Evolutionary conservation across 768 basidiomycete genomes (phyloP), one percentile per base, ranked within the genome.

Genomic region (Lactarius evosmus): DNA sequence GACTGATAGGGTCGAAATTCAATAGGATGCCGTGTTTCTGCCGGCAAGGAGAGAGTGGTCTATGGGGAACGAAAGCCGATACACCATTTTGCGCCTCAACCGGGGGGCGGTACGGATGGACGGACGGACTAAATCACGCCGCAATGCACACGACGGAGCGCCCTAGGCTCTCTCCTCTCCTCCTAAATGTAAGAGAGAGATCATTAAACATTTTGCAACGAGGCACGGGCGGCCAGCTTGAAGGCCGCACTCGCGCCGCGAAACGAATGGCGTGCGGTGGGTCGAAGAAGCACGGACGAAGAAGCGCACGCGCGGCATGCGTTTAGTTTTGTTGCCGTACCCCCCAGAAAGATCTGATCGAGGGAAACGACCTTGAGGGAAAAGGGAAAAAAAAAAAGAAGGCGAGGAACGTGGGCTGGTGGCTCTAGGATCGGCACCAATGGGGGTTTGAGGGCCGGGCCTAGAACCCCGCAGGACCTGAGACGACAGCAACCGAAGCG

Each of bases 271-370:
- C 49, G 41, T 3, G 7, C 12, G 36, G 36, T 38, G 40, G 40
- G 40, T 40, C 19, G 2, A 40, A 17, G 16, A 40, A 2, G 2
- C 2, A 38, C 11, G n/a, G 7, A 12, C 8, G 46, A 49, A 49
- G 25, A 50, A 50, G 25, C n/a, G 8, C 16, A 11, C 29, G 51
- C 27, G 33, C 9, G 19, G 19, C n/a, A n/a, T 33, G 22, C 11
- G 1, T 44, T 44, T 44, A 29, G 49, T 50, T 16, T 25, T 50
- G 25, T 2, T 51, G 9, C 3, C 16, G 27, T 27, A 22, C 30
- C 27, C 30, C 27, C n/a, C 52, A 49, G 63, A 50, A 64, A 27
- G 29, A 8, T 55, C 63, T 55, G 53, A 64, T 64, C 34, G 58
- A 64, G 59, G 25, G 14, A 19, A 14, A 30, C 30, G 27, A 41